Conservation (phyloP, 495 filamentous ascomycete genomes). For the Hypoxylon rickii region DNA sequence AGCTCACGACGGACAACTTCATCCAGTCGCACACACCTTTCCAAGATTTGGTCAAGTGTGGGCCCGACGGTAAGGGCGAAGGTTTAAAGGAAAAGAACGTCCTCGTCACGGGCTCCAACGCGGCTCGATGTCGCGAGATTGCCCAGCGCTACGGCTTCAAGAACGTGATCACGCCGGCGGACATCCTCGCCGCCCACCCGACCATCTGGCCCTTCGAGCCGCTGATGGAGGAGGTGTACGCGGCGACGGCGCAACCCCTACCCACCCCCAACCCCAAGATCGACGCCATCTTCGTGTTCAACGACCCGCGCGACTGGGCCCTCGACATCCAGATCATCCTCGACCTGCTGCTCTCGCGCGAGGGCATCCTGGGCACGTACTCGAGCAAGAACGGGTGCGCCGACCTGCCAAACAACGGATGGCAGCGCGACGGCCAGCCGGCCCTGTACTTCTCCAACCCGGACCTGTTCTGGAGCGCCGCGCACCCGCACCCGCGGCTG, state of each 20-base stretch:
- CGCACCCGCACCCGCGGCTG: constrained; percentile 81
- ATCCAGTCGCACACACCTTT: constrained; percentile 88
- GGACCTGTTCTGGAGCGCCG: constrained; percentile 85
- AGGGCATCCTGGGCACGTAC: constrained; percentile 77
- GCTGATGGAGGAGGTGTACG: constrained; percentile 63
- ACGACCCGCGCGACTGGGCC: constrained; percentile 92
- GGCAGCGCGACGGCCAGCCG: constrained; percentile 79
- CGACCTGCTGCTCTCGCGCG: constrained; percentile 76
- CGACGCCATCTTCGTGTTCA: constrained; percentile 85
- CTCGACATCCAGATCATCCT: constrained; percentile 81
- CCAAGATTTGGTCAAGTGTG: constrained; percentile 52
- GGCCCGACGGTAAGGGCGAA: constrained; percentile 14
- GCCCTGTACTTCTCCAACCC: constrained; percentile 85
- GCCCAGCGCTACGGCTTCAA: constrained; percentile 85
- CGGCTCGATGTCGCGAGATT: constrained; percentile 73
- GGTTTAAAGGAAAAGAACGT: constrained; percentile 71
- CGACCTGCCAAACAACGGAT: constrained; percentile 68
- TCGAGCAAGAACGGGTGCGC: constrained; percentile 55
- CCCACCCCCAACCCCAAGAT: constrained; percentile 65
- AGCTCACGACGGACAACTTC: constrained; percentile 67
- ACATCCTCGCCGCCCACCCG: constrained; percentile 76
- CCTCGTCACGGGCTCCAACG: constrained; percentile 80
- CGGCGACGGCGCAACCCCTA: constrained; percentile 65
- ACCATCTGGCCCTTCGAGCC: constrained; percentile 80
- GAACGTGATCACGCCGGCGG: constrained; percentile 81